Percentiles rank a stretch among this genome's conserved stretches.
These are phyloP conservation scores for Nannochloris sp. DNA, from an alignment of 139 green algal genomes.

Conservation along the genomic window DNA sequence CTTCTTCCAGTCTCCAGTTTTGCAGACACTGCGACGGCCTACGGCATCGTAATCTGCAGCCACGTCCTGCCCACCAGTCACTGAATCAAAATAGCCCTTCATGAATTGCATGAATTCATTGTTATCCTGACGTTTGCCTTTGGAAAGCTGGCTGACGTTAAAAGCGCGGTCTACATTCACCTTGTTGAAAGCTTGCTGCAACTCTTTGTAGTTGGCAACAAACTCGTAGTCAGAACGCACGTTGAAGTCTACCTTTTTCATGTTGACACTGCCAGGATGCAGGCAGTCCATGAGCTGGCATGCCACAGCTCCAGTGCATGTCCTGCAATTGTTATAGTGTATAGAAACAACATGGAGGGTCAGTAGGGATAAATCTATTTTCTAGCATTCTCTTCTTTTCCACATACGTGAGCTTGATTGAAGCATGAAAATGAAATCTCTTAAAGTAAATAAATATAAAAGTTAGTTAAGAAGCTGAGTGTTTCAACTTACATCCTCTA, in stretches of 20 bases:
- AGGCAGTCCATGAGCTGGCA: slow-evolving; percentile 92
- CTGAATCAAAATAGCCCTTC: slow-evolving; percentile 75
- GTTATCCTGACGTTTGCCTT: slow-evolving; percentile 91
- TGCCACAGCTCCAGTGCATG: slow-evolving; percentile 66
- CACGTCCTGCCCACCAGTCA: slow-evolving; percentile 40
- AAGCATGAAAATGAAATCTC: too few relatives aligned
- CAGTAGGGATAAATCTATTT: not conserved
- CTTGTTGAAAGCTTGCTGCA: slow-evolving; percentile 93
- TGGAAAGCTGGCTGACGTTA: slow-evolving; percentile 84
- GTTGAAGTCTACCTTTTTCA: slow-evolving; percentile 97
- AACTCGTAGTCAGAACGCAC: slow-evolving; percentile 92
- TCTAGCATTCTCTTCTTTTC: not conserved
- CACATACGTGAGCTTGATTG: too few relatives aligned
- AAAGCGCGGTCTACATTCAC: slow-evolving; percentile 79
- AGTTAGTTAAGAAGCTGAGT: too few relatives aligned
- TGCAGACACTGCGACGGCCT: slow-evolving; percentile 31
- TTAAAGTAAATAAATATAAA: not conserved
- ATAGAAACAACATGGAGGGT: not conserved
- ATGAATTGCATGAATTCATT: slow-evolving; percentile 96
- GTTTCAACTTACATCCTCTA: slow-evolving; percentile 86
- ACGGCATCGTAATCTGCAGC: slow-evolving; percentile 51
- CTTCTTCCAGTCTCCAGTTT: slow-evolving; percentile 52
- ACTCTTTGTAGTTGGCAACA: slow-evolving; percentile 96
- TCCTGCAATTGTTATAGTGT: slow-evolving; percentile 38
- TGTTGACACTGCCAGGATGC: slow-evolving; percentile 69